Conservation (phyloP, 2,329 filamentous ascomycete genomes). For the Fusarium compactum region DNA sequence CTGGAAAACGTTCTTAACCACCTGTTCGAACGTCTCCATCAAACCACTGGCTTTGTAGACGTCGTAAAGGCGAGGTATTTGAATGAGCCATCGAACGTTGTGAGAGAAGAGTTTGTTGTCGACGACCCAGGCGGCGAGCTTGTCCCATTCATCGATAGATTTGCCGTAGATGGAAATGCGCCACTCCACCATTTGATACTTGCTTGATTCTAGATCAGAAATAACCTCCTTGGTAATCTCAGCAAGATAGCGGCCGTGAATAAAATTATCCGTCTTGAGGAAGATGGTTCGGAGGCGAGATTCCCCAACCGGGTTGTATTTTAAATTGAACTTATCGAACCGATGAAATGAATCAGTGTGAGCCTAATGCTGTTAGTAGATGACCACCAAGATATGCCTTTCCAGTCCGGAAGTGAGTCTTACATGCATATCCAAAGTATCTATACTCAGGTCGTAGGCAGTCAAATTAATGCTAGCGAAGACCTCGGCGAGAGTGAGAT, state of each 20-base stretch:
- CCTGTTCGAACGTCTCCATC: constrained; percentile 90
- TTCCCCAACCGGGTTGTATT: constrained; percentile 98
- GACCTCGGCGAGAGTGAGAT: constrained; percentile 90
- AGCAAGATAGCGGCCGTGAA: constrained; percentile 93
- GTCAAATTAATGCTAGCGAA: constrained; percentile 98
- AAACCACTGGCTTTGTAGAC: constrained; percentile 91
- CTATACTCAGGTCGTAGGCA: constrained; percentile 96
- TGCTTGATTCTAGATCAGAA: constrained; percentile 95
- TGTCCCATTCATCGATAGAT: constrained; percentile 95
- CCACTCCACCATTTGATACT: constrained; percentile 99
- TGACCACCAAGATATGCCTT: background rate
- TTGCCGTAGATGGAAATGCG: constrained; percentile 97
- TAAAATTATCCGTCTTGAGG: constrained; percentile 97
- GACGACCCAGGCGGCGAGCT: constrained; percentile 94
- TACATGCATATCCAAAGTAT: constrained; percentile 98
- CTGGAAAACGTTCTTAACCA: constrained; percentile 91
- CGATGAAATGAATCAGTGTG: constrained; percentile 98
- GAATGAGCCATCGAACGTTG: constrained; percentile 97
- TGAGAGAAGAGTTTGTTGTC: constrained; percentile 98
- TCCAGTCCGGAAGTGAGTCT: constrained; percentile 51
- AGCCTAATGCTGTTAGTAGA: constrained; percentile 64
- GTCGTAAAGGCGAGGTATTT: constrained; percentile 93
- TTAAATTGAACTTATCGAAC: constrained; percentile 99
- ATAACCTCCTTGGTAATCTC: constrained; percentile 99
- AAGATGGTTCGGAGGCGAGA: constrained; percentile 98